Conservation (phyloP, 2,329 filamentous ascomycete genomes). For the Byssoonygena ceratinophila region DNA sequence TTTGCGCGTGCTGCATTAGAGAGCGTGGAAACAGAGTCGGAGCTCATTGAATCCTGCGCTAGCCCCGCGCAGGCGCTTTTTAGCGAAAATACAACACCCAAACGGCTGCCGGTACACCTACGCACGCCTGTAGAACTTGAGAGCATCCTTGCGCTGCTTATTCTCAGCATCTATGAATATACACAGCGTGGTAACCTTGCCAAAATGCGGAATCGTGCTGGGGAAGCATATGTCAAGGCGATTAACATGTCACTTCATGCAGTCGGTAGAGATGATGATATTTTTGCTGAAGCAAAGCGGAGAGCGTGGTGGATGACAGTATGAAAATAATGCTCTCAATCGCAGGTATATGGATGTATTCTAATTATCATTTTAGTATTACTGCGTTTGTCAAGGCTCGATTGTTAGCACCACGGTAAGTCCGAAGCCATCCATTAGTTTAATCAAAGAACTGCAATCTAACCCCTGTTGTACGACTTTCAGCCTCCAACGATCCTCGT, state of each 20-base stretch:
- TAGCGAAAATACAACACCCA: constrained; percentile 24
- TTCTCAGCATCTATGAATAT: constrained; percentile 40
- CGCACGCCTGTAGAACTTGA: constrained; percentile 34
- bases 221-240: constrained; percentile 36
- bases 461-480: constrained; percentile 9
- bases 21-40: constrained; percentile 35
- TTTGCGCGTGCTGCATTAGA: constrained; percentile 33
- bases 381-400: constrained; percentile 36
- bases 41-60: constrained; percentile 32
- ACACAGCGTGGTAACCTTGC: constrained; percentile 36
- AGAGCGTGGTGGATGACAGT: constrained; percentile 43
- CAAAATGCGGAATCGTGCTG: constrained; percentile 39
- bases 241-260: constrained; percentile 37
- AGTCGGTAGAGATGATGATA: constrained; percentile 25
- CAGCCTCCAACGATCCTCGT: constrained; percentile 36
- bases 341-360: neutral
- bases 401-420: constrained; percentile 38
- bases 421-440: neutral
- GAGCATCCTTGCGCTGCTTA: constrained; percentile 31
- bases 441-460: neutral
- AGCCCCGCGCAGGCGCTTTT: constrained; percentile 34
- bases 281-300: constrained; percentile 33
- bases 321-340: constrained; percentile 11
- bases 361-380: constrained; percentile 26
- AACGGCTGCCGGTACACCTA: constrained; percentile 31